phyloP scores from a whole-genome alignment of 2,329 filamentous ascomycete species.

The Coniosporium tulheliwenetii region DNA sequence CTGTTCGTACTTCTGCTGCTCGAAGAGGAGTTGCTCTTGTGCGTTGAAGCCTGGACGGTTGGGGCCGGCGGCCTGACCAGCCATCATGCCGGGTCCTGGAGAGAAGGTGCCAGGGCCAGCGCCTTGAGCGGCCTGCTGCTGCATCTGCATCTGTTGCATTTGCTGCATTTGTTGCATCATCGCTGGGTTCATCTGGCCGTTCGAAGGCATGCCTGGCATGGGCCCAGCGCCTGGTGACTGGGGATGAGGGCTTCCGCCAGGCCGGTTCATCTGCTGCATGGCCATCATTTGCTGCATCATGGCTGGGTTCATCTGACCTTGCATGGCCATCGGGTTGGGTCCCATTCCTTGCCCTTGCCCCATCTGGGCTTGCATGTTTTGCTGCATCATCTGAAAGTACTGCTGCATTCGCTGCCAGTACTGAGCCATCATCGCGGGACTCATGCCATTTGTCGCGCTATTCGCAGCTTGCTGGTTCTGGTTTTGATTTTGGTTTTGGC shows the following conservation, averaged over 20 bases:
- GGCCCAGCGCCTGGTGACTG: constrained; percentile 7
- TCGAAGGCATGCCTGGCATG: constrained; percentile 34
- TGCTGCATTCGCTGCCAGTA: constrained; percentile 99
- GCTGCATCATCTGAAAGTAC: constrained; percentile 90
- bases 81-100: background rate
- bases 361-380: constrained; percentile 51
- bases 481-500: constrained; percentile 28
- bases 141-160: constrained; percentile 28
- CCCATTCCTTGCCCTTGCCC: constrained; percentile 23
- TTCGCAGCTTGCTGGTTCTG: constrained; percentile 22
- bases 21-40: constrained; percentile 58
- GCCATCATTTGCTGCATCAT: constrained; percentile 27
- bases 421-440: constrained; percentile 92
- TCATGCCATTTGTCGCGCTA: constrained; percentile 49
- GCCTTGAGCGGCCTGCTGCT: constrained; percentile 9
- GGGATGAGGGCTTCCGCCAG: constrained; percentile 16
- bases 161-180: constrained; percentile 67
- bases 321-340: constrained; percentile 40
- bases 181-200: constrained; percentile 49
- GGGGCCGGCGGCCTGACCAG: background rate
- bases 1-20: constrained; percentile 65
- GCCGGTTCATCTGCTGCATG: constrained; percentile 16
- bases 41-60: constrained; percentile 43
- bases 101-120: background rate
- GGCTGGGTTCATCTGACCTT: constrained; percentile 43